These are phyloP conservation scores for Whalleya microplaca DNA, from an alignment of 2,329 filamentous ascomycete species.

Conservation along the genomic window DNA sequence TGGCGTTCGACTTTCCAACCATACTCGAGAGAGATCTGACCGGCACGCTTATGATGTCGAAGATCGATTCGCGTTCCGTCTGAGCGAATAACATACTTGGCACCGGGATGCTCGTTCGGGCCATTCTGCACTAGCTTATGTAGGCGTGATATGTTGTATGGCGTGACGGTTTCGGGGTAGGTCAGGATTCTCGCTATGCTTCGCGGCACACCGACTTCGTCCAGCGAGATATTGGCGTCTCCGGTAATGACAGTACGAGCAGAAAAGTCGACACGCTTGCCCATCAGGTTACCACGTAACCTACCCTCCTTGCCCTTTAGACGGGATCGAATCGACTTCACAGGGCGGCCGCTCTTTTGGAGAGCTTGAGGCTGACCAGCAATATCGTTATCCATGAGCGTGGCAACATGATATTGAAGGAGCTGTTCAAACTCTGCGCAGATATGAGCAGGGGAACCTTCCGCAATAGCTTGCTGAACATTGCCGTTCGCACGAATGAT, in stretches of 20 bases:
- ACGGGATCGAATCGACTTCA: conserved; percentile 95
- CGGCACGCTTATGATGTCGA: conserved; percentile 86
- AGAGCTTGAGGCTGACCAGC: conserved; percentile 91
- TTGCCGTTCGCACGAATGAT: conserved; percentile 98
- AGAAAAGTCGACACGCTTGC: conserved; percentile 98
- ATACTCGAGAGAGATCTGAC: conserved; percentile 85
- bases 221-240: conserved; percentile 93
- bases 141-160: conserved; percentile 94
- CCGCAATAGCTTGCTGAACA: conserved; percentile 85
- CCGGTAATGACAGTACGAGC: conserved; percentile 99
- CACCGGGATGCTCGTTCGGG: conserved; percentile 92
- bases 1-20: conserved; percentile 99
- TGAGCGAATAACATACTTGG: conserved; percentile 92
- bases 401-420: conserved; percentile 96
- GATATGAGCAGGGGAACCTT: conserved; percentile 91
- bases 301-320: conserved; percentile 99
- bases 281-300: conserved; percentile 98
- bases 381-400: conserved; percentile 99
- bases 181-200: conserved; percentile 92
- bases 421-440: conserved; percentile 88
- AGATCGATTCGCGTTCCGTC: conserved; percentile 95
- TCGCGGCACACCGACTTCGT: conserved; percentile 94
- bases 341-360: conserved; percentile 94
- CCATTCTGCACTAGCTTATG: conserved; percentile 90
- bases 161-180: conserved; percentile 96